Evolutionary conservation across 176 grass and related monocot species (phyloP).

Genomic region (Oryza punctata): DNA sequence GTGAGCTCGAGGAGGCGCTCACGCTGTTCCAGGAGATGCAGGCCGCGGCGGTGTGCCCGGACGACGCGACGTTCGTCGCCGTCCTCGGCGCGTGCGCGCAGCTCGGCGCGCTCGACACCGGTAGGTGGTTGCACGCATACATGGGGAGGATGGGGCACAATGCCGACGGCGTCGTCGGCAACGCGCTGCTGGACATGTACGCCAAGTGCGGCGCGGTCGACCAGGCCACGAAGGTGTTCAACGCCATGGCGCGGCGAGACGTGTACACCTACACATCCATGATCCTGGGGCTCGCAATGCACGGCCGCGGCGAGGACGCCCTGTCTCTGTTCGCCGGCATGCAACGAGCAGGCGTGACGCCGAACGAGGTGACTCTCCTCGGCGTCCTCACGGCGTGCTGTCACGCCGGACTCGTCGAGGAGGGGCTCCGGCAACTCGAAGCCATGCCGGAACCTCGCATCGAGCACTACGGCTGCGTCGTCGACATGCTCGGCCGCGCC

Average conservation of each 20-base stretch:
- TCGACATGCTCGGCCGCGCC: constrained; percentile 74
- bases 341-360: constrained; percentile 45
- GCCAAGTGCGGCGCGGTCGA: constrained; percentile 67
- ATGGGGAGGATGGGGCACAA: not conserved
- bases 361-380: constrained; percentile 62
- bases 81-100: constrained; percentile 59
- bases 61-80: constrained; percentile 48
- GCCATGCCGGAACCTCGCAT: constrained; percentile 43
- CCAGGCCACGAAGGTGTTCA: constrained; percentile 61
- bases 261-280: constrained; percentile 69
- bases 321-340: constrained; percentile 56
- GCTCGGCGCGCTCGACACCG: constrained; percentile 62
- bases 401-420: constrained; percentile 55
- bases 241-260: constrained; percentile 48
- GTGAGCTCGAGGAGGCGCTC: constrained; percentile 34
- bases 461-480: constrained; percentile 82
- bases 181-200: constrained; percentile 84
- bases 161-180: constrained; percentile 40
- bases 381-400: constrained; percentile 68
- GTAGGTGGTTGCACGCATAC: constrained; percentile 70
- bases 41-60: constrained; percentile 11
- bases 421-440: constrained; percentile 46
- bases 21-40: constrained; percentile 58
- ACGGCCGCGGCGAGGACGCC: constrained; percentile 52
- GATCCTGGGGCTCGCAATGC: constrained; percentile 60